phyloP scores from a whole-genome alignment of 2,329 filamentous ascomycete species.

The Hypoxylon sp. region DNA sequence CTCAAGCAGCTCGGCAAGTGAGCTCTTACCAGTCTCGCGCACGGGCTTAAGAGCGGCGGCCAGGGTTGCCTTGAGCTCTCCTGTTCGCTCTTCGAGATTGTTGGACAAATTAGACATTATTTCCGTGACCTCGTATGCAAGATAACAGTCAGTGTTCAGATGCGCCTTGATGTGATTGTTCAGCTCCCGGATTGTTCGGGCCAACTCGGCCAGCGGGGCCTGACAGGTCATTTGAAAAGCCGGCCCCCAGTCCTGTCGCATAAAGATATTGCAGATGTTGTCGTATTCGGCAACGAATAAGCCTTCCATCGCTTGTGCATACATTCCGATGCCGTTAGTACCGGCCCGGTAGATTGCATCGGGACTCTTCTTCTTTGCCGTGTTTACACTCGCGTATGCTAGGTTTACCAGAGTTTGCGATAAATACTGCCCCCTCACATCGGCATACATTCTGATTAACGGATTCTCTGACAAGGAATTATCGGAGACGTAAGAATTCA shows the following conservation, averaged over 20 bases:
- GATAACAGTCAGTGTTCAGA: conserved; percentile 89
- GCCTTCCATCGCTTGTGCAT: conserved; percentile 87
- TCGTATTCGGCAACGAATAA: conserved; percentile 91
- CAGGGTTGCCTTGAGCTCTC: conserved; percentile 85
- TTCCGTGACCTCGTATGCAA: conserved; percentile 95
- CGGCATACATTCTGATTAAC: conserved; percentile 84
- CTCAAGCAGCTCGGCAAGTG: conserved; percentile 83
- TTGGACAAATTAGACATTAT: conserved; percentile 84
- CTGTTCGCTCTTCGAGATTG: conserved; percentile 82
- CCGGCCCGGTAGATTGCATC: conserved; percentile 89
- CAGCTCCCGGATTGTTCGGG: conserved; percentile 86
- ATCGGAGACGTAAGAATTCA: conserved; percentile 80
- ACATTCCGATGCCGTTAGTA: conserved; percentile 91
- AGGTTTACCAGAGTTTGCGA: conserved; percentile 84
- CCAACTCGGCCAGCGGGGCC: conserved; percentile 81
- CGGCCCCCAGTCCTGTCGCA: conserved; percentile 83
- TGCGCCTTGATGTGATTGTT: conserved; percentile 91
- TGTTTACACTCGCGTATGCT: conserved; percentile 85
- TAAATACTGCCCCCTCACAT: conserved; percentile 89
- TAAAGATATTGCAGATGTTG: conserved; percentile 88
- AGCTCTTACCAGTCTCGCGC: conserved; percentile 89
- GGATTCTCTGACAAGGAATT: conserved; percentile 72
- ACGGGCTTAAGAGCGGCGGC: conserved; percentile 89
- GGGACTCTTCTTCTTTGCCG: conserved; percentile 81
- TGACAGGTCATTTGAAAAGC: conserved; percentile 85